phyloP scores from a whole-genome alignment of 805 yeast genomes.

The Schwanniomyces pseudopolymorphus region DNA sequence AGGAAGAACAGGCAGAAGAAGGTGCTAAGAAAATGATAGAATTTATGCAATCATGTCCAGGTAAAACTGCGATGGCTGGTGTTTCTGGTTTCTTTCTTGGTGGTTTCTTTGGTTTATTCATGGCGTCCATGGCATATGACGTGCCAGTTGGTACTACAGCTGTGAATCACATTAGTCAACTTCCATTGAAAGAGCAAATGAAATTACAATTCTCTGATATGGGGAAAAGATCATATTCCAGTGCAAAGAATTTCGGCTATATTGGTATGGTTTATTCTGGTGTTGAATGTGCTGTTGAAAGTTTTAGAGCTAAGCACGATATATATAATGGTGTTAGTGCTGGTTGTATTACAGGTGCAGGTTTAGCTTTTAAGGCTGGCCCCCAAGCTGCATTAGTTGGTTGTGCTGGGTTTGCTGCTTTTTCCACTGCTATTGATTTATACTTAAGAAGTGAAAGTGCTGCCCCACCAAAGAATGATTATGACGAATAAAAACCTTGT shows the following conservation, averaged over 20 bases:
- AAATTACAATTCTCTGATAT: slow-evolving; percentile 87
- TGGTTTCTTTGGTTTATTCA: slow-evolving; percentile 92
- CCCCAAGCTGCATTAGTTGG: slow-evolving; percentile 91
- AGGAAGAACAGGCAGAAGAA: slow-evolving; percentile 88
- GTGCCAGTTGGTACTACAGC: slow-evolving; percentile 66
- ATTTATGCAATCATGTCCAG: slow-evolving; percentile 92
- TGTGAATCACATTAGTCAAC: slow-evolving; percentile 64
- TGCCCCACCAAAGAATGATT: slow-evolving; percentile 84
- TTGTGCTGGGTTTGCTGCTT: slow-evolving; percentile 97
- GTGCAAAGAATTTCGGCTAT: slow-evolving; percentile 92
- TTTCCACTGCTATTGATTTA: slow-evolving; percentile 83
- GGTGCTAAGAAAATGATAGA: slow-evolving; percentile 83
- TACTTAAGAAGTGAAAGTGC: slow-evolving; percentile 83
- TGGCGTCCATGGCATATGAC: slow-evolving; percentile 84
- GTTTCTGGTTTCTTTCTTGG: slow-evolving; percentile 93
- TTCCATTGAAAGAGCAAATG: slow-evolving; percentile 92
- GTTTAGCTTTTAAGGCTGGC: slow-evolving; percentile 86
- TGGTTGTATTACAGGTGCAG: slow-evolving; percentile 97
- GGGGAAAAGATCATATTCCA: slow-evolving; percentile 83
- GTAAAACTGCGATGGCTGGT: slow-evolving; percentile 87
- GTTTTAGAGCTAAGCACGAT: slow-evolving; percentile 85
- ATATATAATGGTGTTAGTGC: slow-evolving; percentile 89
- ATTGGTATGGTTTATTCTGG: slow-evolving; percentile 91
- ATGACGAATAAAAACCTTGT: slow-evolving; percentile 47
- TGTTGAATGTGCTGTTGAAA: slow-evolving; percentile 86